Percentiles rank a stretch among this genome's conserved stretches.
Evolutionary conservation across 805 yeast genomes (phyloP).

Genomic region (Sungouiozyma intestinalis): DNA sequence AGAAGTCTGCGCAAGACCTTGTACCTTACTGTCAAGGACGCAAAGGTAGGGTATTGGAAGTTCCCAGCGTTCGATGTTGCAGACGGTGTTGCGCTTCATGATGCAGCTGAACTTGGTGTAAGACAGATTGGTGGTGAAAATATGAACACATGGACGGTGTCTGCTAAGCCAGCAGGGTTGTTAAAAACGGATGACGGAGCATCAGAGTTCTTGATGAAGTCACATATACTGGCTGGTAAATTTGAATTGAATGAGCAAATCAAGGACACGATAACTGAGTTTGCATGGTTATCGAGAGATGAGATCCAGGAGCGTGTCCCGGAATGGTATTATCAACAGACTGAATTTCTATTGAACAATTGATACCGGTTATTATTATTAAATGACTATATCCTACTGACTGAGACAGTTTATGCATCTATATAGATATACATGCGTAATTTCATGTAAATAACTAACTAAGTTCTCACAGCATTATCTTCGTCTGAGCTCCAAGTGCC

Average conservation of each 20-base stretch:
- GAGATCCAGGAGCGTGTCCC: slow-evolving; percentile 53
- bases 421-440: neutral
- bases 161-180: slow-evolving; percentile 75
- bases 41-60: slow-evolving; percentile 40
- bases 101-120: slow-evolving; percentile 66
- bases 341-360: slow-evolving; percentile 32
- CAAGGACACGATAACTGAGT: slow-evolving; percentile 35
- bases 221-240: slow-evolving; percentile 79
- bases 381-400: no score
- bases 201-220: slow-evolving; percentile 64
- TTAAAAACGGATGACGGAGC: slow-evolving; percentile 32
- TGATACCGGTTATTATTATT: no score
- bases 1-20: slow-evolving; percentile 71
- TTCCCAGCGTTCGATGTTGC: slow-evolving; percentile 62
- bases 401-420: no score
- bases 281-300: slow-evolving; percentile 76
- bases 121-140: slow-evolving; percentile 59
- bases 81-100: slow-evolving; percentile 49
- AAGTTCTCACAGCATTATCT: neutral
- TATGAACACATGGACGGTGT: slow-evolving; percentile 85
- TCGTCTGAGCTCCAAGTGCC: neutral
- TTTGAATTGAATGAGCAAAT: slow-evolving; percentile 39
- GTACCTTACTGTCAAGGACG: slow-evolving; percentile 53
- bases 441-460: neutral
- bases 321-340: slow-evolving; percentile 43